Evolutionary conservation across 192 early-diverging fungal species (phyloP).

Genomic region (Entomortierella parvispora): DNA sequence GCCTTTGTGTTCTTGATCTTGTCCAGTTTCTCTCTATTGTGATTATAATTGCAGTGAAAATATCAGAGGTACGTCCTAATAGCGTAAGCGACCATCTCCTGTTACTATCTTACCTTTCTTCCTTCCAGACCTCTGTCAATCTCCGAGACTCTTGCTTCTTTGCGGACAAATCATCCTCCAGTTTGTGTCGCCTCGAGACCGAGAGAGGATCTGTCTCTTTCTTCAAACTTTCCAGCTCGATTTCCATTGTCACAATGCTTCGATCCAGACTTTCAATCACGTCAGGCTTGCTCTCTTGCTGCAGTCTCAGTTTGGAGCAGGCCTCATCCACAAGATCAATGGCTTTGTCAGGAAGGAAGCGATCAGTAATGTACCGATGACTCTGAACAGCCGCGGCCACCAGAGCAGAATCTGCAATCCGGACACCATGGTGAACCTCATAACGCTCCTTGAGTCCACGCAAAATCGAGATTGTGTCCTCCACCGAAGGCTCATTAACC

Average conservation of each 20-base stretch:
- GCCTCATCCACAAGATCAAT: slow-evolving; percentile 88
- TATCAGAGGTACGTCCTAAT: background rate
- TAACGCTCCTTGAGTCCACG: slow-evolving; percentile 82
- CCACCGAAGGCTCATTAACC: slow-evolving; percentile 74
- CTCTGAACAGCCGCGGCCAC: slow-evolving; percentile 77
- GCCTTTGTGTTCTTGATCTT: slow-evolving; percentile 74
- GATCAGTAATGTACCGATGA: slow-evolving; percentile 78
- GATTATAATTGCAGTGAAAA: background rate
- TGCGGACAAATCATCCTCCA: slow-evolving; percentile 66
- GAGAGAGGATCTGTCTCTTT: slow-evolving; percentile 82
- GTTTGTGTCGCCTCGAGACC: slow-evolving; percentile 67
- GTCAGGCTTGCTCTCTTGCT: slow-evolving; percentile 85
- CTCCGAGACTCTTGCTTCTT: slow-evolving; percentile 69
- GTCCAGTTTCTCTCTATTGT: slow-evolving; percentile 64
- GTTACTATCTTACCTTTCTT: slow-evolving; percentile 61
- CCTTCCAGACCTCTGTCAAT: slow-evolving; percentile 70
- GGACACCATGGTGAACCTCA: slow-evolving; percentile 83
- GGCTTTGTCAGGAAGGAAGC: slow-evolving; percentile 83
- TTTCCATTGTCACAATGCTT: slow-evolving; percentile 79
- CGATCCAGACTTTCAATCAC: slow-evolving; percentile 78
- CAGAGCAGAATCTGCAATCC: slow-evolving; percentile 77
- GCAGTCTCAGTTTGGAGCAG: slow-evolving; percentile 78
- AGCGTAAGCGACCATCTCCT: background rate
- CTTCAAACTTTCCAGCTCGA: slow-evolving; percentile 81
- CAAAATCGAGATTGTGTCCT: slow-evolving; percentile 80